phyloP scores from a whole-genome alignment of 1,284 basidiomycete genomes.

The Tetrapyrgos nigripes region DNA sequence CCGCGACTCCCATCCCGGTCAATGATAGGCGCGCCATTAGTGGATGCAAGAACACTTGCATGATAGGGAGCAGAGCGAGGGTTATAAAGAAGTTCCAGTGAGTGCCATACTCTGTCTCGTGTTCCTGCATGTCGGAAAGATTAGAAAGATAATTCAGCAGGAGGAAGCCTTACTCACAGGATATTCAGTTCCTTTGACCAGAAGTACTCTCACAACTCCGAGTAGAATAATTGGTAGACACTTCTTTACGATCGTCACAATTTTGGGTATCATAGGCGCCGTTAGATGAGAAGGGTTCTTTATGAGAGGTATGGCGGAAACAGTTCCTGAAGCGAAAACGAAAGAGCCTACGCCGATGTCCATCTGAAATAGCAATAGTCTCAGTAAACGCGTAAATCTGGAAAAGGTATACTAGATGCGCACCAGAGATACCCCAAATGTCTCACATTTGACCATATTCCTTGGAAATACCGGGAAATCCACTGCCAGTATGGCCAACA shows the following conservation, averaged over 20 bases:
- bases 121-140: slow-evolving; percentile 69
- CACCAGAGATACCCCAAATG: slow-evolving; percentile 91
- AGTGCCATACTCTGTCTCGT: slow-evolving; percentile 93
- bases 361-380: slow-evolving; percentile 69
- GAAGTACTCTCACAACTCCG: slow-evolving; percentile 79
- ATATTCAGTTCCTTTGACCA: slow-evolving; percentile 95
- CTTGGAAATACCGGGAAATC: slow-evolving; percentile 96
- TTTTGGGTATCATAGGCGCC: slow-evolving; percentile 56
- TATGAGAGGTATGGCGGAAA: slow-evolving; percentile 81
- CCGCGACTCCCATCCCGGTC: slow-evolving; percentile 66
- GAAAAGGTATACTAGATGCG: neutral
- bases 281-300: slow-evolving; percentile 62
- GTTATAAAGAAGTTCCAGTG: slow-evolving; percentile 99
- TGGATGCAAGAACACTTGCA: slow-evolving; percentile 77
- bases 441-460: slow-evolving; percentile 90
- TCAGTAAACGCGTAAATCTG: neutral
- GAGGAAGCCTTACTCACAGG: slow-evolving; percentile 61
- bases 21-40: slow-evolving; percentile 64
- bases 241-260: slow-evolving; percentile 58
- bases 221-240: slow-evolving; percentile 75
- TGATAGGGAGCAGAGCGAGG: slow-evolving; percentile 79
- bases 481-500: slow-evolving; percentile 92
- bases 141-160: slow-evolving; percentile 1
- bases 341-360: slow-evolving; percentile 97
- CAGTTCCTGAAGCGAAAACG: slow-evolving; percentile 92